Conservation (phyloP, 805 yeast genomes). For the Scheffersomyces coipomensis region DNA sequence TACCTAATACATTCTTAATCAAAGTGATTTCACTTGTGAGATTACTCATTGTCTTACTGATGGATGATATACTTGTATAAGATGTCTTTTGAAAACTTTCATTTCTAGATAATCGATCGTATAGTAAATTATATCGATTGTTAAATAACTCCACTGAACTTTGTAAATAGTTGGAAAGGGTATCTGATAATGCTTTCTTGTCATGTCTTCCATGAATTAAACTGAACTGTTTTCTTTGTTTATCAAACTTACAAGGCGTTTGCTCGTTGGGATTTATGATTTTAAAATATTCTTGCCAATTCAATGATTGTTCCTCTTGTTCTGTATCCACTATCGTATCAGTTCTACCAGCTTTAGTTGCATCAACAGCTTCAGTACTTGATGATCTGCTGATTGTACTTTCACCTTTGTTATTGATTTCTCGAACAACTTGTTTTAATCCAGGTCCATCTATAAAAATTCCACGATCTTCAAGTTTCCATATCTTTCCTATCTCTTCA, state of each 20-base stretch:
- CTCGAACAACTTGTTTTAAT: constrained; percentile 61
- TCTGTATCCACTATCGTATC: constrained; percentile 21
- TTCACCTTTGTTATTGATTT: constrained; percentile 29
- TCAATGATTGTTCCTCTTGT: constrained; percentile 29
- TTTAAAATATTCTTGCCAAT: constrained; percentile 74
- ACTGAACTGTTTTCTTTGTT: constrained; percentile 59
- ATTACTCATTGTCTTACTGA: constrained; percentile 23
- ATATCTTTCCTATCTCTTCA: constrained; percentile 74
- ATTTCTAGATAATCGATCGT: constrained; percentile 73
- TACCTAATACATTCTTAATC: constrained; percentile 82
- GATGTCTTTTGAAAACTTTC: constrained; percentile 65
- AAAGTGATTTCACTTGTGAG: constrained; percentile 51
- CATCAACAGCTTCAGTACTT: constrained; percentile 2
- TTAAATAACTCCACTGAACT: constrained; percentile 40
- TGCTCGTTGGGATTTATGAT: constrained; percentile 63
- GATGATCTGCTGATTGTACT: not conserved
- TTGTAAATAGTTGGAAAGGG: constrained; percentile 14
- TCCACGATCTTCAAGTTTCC: constrained; percentile 92
- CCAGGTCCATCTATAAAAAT: constrained; percentile 79
- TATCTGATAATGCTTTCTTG: constrained; percentile 4
- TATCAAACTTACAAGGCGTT: constrained; percentile 64
- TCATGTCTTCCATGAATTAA: constrained; percentile 13
- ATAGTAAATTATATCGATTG: constrained; percentile 59
- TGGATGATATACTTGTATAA: constrained; percentile 42
- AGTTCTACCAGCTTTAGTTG: constrained; percentile 16